Base-by-base conservation (phyloP, 257 asterid genomes). In the Salvia rosmarinus region DNA sequence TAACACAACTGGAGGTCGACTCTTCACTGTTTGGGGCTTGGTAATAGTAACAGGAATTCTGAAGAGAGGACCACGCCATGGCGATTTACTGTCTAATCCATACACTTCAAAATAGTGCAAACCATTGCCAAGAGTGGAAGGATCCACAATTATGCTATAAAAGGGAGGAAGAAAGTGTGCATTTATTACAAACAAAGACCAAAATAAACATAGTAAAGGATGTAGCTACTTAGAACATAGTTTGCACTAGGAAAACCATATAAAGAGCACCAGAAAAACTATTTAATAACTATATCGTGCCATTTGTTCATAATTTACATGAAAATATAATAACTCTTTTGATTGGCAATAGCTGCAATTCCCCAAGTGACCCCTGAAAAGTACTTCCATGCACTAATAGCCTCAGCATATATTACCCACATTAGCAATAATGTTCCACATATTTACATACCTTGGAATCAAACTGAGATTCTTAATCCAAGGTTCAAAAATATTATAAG, bases 21-120 rank as follows among this genome's bases (percentile, higher is more conserved):
- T 81, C 75, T 74, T 80, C 77, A 94, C 88, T 13, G 72, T 73
- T 78, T 79, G 83, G 47, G 99, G 98, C 80, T 94, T 94, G 50
- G 95, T 89, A 79, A 94, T 88, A 40, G 98, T 94, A 64, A 94
- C 50, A 42, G 99, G 96, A 85, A 94, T 87, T 82, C 99, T 81
- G 81, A 94, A 94, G 61, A 94, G 87, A 59, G 99, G 99, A 72
- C 99, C 99, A 57, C 99, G 96, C 96, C 96, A 91, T 62, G 98
- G 99, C 7, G 96, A 88, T 75, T 82, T 86, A 83, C 90, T 83
- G 80, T 91, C 98, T 71, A 89, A 12, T 51, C 89, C 99, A 76
- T 86, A 89, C 57, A 94, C 95, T 89, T 94, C 99, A 80, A 79
- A 94, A 83, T 88, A 94, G 82, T 94, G 99, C 73, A 94, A 80